Evolutionary conservation across 2,329 filamentous ascomycete species (phyloP), one percentile per base, ranked within the genome.

Genomic region (Fusarium sarcochroum): DNA sequence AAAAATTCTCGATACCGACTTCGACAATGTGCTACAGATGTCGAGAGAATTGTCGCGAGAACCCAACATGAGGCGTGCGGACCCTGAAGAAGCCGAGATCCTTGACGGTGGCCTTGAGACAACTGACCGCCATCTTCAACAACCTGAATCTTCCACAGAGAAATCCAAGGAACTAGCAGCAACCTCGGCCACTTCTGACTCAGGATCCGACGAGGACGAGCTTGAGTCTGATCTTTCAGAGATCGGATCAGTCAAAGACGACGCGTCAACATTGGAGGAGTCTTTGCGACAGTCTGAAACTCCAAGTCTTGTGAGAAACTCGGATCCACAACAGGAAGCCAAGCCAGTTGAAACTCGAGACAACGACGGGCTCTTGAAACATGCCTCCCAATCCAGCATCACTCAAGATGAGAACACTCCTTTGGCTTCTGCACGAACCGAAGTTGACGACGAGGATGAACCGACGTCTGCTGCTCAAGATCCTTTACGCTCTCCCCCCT

Each of bases 1-100:
- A 37, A 60, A 42, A 48, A 60, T 66, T 40, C 47, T 65, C 27
- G 54, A 66, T 41, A 65, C 60, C 27, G 61, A 64, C 25, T 64
- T 64, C 27, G 60, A 41, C 23, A 64, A 58, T 23, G 60, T 59
- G 27, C 23, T 64, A 9, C 61, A 52, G 44, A 53, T 55, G 27
- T 44, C 61, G 18, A 60, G 35, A 53, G 61, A 65, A 34, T 46
- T 65, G 18, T 35, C 61, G 10, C 52, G 51, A 23, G 35, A 44
- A 20, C 34, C 23, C 14, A 15, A 32, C n/a, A 45, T 41, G 35
- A 37, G 30, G 9, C 11, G 13, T 21, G 20, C 21, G 30, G 46
- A 37, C 21, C 23, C 35, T 34, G 35, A 42, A 47, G 46, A 25
- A 18, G 34, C 15, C 14, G 17, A 35, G 17, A 15, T n/a, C 13